These are phyloP conservation scores for Gymnopus androsaceus DNA, from an alignment of 1,284 basidiomycete species.

Conservation along the genomic window DNA sequence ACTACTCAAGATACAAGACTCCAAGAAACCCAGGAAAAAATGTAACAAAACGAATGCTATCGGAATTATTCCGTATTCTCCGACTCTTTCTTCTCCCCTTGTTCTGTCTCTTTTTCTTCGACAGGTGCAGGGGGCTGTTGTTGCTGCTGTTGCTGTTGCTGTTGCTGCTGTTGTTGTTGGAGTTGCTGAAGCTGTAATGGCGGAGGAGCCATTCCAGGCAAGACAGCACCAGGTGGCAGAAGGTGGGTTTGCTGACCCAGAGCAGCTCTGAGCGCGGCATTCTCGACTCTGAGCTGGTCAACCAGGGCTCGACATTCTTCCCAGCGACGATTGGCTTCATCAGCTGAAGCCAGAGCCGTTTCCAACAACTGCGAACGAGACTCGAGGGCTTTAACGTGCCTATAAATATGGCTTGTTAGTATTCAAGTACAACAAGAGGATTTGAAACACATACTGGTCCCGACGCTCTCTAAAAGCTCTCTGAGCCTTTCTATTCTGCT, in stretches of 20 bases:
- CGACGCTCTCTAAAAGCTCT: conserved; percentile 81
- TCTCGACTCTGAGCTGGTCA: conserved; percentile 80
- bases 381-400: conserved; percentile 82
- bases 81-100: conserved; percentile 13
- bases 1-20: background rate
- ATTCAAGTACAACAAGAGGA: conserved; percentile 11
- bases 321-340: conserved; percentile 83
- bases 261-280: conserved; percentile 59
- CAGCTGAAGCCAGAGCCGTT: conserved; percentile 77
- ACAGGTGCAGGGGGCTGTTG: no score
- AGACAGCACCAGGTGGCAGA: conserved; percentile 27
- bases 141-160: background rate
- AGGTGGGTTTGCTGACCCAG: conserved; percentile 32
- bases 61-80: conserved; percentile 12
- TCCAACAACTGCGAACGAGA: conserved; percentile 80
- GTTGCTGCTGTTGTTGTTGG: background rate
- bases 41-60: background rate
- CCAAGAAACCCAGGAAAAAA: background rate
- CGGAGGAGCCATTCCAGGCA: background rate
- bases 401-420: conserved; percentile 29
- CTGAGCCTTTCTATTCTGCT: conserved; percentile 86
- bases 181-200: background rate
- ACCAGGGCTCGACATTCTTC: conserved; percentile 81
- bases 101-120: conserved; percentile 2
- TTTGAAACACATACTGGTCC: conserved; percentile 70